Base-by-base conservation (phyloP, 305 asterid species). In the Solanum hybrid region DNA sequence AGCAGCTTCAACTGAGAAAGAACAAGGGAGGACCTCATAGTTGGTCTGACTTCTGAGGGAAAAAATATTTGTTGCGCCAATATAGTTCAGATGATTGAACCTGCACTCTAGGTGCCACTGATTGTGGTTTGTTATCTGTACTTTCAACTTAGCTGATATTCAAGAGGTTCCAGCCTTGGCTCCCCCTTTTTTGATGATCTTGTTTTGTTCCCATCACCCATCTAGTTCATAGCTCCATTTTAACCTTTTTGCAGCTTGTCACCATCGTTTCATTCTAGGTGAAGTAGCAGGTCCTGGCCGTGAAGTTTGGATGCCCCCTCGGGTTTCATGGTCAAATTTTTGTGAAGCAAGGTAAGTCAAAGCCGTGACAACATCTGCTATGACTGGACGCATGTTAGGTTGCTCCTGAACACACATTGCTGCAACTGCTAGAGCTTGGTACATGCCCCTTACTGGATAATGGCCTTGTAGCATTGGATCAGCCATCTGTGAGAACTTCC, bases 341-440 rank as follows among this genome's bases (percentile, higher is more conserved):
- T 96, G 96, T 18, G 95, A 88, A 79, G 98, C 93, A 12, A 96
- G 97, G 93, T 95, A 96, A 29, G 94, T 90, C 89, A 96, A 91
- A 82, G 99, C 98, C 0, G 98, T 96, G 86, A 96, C 99, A 29
- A 96, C 98, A 34, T 96, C 99, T 1, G 98, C 98, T 28, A 96
- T 95, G 86, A 92, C 91, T 64, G 98, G 99, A 1, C 97, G 93
- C 92, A 93, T 69, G 86, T 91, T 90, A 33, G 99, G 99, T 80
- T 94, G 95, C 89, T 96, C 99, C 89, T 96, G 97, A 76, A 95
- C 97, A 84, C 99, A 96, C 98, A 96, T 95, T 39, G 96, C 97
- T 83, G 98, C 99, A 77, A 96, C 91, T 8, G 98, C 95, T 35
- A 96, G 95, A 16, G 98, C 99, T 93, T 96, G 99, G 92, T 90